A percentile compares a stretch with the other conserved stretches of the same genome.
These are phyloP conservation scores for Aspergillus ruber DNA, from an alignment of 2,329 filamentous ascomycete species.

Conservation along the genomic window DNA sequence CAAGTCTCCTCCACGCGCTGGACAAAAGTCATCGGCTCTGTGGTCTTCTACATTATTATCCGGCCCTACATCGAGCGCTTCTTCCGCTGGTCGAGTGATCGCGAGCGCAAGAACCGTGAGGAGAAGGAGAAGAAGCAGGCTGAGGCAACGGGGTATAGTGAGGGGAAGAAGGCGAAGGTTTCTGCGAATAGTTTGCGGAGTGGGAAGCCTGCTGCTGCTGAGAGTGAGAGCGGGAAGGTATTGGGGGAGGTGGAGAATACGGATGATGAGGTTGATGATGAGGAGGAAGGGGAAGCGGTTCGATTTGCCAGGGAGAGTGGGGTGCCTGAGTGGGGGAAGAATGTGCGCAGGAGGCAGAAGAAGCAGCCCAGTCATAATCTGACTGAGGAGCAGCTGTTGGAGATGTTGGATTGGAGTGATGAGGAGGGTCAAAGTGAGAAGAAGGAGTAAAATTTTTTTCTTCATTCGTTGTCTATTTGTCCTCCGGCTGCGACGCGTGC, in stretches of 20 bases:
- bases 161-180: slow-evolving; percentile 46
- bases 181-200: slow-evolving; percentile 61
- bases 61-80: slow-evolving; percentile 68
- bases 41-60: slow-evolving; percentile 66
- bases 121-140: slow-evolving; percentile 55
- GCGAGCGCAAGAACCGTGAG: slow-evolving; percentile 34
- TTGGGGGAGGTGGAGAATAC: slow-evolving; percentile 30
- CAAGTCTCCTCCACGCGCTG: slow-evolving; percentile 41
- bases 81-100: slow-evolving; percentile 50
- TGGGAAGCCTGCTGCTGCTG: slow-evolving; percentile 42
- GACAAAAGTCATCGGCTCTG: slow-evolving; percentile 64
- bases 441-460: slow-evolving; percentile 3
- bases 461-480: not conserved
- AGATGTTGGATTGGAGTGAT: slow-evolving; percentile 56
- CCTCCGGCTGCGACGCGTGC: not conserved
- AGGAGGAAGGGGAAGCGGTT: slow-evolving; percentile 32
- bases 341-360: slow-evolving; percentile 62
- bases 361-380: slow-evolving; percentile 61
- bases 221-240: slow-evolving; percentile 45
- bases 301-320: slow-evolving; percentile 36
- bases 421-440: slow-evolving; percentile 18
- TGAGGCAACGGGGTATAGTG: slow-evolving; percentile 17
- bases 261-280: slow-evolving; percentile 44
- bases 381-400: slow-evolving; percentile 68
- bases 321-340: slow-evolving; percentile 59